Evolutionary conservation across 257 asterid species (phyloP), one percentile per base, ranked within the genome.

Genomic region (Paraleonurus japonicus): DNA sequence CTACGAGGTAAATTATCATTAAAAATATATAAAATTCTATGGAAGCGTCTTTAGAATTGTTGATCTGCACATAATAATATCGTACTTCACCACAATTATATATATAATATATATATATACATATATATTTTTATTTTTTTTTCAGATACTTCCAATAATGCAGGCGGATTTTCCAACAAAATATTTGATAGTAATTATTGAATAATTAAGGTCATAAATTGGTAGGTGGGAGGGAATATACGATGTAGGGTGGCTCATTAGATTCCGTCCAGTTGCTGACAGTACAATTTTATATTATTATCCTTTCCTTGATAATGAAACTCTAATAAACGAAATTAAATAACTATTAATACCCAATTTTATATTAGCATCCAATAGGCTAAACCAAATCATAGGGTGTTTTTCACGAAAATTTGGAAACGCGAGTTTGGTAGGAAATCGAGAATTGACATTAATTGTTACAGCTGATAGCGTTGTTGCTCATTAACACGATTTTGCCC

Each of bases 151-250:
- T 61, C 67, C 45, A 61, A 33, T 16, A 33, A 57, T 15, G 67
- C n/a, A 45, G 73, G 30, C 78, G 78, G 78, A 58, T 66, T 57
- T 66, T 2, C 69, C 78, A 74, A 74, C 22, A 33, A 47, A 47
- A n/a, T 35, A 33, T 64, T 61, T 72, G 35, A 16, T 20, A 26
- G 20, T 4, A 59, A 43, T 55, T 65, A 17, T 47, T 33, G 37
- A 54, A 41, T 35, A 65, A 17, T 39, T 30, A 63, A 50, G 22
- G 30, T 4, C 41, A 39, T 39, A 23, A 73, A 28, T 53, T 55
- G 26, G 47, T 65, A 3, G 74, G 45, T 67, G 35, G 67, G 70
- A 26, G 17, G 33, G 74, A 67, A 75, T 75, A 75, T 75, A 32
- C 74, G 32, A 8, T 28, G 5, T 48, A 26, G 57, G 74, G 28